Evolutionary conservation across 805 yeast species (phyloP).

Genomic region (Kodamaea laetipori): DNA sequence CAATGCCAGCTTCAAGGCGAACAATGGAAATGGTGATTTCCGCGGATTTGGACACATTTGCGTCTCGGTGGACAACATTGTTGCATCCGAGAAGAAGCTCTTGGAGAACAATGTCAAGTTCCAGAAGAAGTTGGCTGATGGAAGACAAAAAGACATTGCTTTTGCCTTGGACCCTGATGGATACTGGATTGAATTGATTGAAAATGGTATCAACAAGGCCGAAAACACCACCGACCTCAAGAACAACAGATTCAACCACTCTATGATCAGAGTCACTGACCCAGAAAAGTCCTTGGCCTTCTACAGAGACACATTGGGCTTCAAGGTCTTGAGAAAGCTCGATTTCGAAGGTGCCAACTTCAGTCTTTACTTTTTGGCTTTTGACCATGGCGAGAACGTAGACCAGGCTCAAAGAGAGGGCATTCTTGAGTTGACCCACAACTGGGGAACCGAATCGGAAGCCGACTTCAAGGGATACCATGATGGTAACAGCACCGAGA

Average conservation of each 20-base stretch:
- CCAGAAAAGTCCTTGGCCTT: constrained; percentile 73
- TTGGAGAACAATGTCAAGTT: constrained; percentile 67
- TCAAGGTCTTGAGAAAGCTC: constrained; percentile 63
- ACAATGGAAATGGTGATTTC: constrained; percentile 82
- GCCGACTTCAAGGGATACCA: constrained; percentile 72
- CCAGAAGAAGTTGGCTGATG: constrained; percentile 83
- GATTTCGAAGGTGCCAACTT: constrained; percentile 73
- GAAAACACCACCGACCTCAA: constrained; percentile 41
- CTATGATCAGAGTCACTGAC: constrained; percentile 93
- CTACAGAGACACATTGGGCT: constrained; percentile 77
- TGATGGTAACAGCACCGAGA: constrained; percentile 63
- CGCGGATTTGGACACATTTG: constrained; percentile 96
- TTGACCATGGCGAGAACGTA: constrained; percentile 48
- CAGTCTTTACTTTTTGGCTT: constrained; percentile 84
- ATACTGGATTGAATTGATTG: constrained; percentile 92
- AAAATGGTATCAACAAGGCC: constrained; percentile 48
- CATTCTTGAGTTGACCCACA: constrained; percentile 86
- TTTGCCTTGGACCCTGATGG: constrained; percentile 95
- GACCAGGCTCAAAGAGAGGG: constrained; percentile 58
- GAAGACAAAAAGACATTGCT: constrained; percentile 91
- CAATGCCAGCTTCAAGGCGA: constrained; percentile 56
- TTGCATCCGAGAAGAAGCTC: constrained; percentile 57
- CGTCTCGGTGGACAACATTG: constrained; percentile 80
- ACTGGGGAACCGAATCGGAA: constrained; percentile 92
- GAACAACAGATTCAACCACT: constrained; percentile 70